Conservation (phyloP, 495 filamentous ascomycete species). For the Annulohypoxylon nitens region DNA sequence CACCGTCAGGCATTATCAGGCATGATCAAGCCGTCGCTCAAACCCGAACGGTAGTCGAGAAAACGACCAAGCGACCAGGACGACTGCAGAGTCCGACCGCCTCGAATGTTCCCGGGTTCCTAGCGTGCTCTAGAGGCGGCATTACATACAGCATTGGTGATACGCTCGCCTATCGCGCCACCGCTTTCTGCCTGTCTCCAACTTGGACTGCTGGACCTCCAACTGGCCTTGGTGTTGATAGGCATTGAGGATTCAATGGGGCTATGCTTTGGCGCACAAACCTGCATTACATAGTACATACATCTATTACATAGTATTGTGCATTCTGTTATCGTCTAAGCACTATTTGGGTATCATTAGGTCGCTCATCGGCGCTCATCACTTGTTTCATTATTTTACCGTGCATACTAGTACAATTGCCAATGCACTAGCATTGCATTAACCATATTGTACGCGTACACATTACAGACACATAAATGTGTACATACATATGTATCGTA, state of each 20-base stretch:
- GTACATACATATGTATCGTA: slow-evolving; percentile 4
- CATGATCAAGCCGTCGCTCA: slow-evolving; percentile 9
- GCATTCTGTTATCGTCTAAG: slow-evolving; percentile 19
- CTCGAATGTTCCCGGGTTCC: not conserved
- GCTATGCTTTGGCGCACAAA: slow-evolving; percentile 30
- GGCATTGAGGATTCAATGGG: slow-evolving; percentile 29
- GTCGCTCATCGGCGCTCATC: slow-evolving; percentile 47
- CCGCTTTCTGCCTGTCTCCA: slow-evolving; percentile 10
- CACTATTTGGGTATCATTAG: slow-evolving; percentile 34
- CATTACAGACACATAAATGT: too few species aligned
- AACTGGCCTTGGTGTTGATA: slow-evolving; percentile 11
- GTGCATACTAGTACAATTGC: slow-evolving; percentile 39
- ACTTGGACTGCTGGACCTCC: not conserved
- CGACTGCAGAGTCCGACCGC: slow-evolving; percentile 8
- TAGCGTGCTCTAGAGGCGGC: slow-evolving; percentile 24
- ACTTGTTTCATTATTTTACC: slow-evolving; percentile 49
- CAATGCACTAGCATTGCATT: slow-evolving; percentile 43
- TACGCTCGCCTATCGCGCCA: slow-evolving; percentile 21
- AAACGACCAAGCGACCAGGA: not conserved
- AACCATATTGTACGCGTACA: slow-evolving; percentile 17
- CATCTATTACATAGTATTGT: slow-evolving; percentile 1
- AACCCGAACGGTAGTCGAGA: slow-evolving; percentile 11
- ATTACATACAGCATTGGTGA: slow-evolving; percentile 27
- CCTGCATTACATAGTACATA: slow-evolving; percentile 18
- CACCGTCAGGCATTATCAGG: slow-evolving; percentile 16